Percentiles rank a stretch among this genome's conserved stretches.
Evolutionary conservation across 192 early-diverging fungal genomes (phyloP).

Genomic region (Coemansia sp.): DNA sequence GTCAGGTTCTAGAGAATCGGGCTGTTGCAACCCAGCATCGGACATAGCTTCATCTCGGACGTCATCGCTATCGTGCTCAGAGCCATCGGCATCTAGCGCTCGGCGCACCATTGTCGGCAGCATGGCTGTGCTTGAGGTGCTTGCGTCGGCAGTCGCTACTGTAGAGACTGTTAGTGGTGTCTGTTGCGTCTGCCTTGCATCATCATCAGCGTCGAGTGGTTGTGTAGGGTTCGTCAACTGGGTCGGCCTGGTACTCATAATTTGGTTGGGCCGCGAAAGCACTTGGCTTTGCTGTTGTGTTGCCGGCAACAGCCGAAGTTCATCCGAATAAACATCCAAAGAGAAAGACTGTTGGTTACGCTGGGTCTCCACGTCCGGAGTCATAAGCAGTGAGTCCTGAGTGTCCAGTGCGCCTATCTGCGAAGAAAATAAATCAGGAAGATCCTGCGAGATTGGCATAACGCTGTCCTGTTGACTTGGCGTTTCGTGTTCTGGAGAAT

Average conservation of each 20-base stretch:
- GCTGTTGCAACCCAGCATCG: not conserved
- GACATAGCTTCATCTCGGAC: not conserved
- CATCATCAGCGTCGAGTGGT: conserved; percentile 2
- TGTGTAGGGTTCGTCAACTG: not conserved
- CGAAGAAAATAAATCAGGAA: conserved; percentile 26
- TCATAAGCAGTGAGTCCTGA: conserved; percentile 51
- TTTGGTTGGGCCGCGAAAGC: not conserved
- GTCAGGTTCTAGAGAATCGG: not conserved
- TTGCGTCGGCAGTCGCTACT: conserved; percentile 8
- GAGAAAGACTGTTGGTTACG: not conserved
- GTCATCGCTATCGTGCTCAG: not conserved
- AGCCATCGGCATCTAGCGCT: conserved; percentile 14
- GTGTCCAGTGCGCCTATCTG: conserved; percentile 24
- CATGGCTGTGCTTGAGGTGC: not conserved
- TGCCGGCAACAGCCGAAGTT: not conserved
- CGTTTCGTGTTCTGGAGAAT: not conserved
- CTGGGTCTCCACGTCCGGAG: conserved; percentile 19
- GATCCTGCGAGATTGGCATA: conserved; percentile 24
- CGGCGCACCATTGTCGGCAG: conserved; percentile 35
- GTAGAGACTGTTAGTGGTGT: conserved; percentile 28
- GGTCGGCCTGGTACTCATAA: not conserved
- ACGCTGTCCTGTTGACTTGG: conserved; percentile 8
- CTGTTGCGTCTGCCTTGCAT: not conserved
- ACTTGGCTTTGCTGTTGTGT: conserved; percentile 14
- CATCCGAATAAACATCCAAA: not conserved